phyloP scores from a whole-genome alignment of 2,329 filamentous ascomycete genomes.

The Neonectria ditissima region DNA sequence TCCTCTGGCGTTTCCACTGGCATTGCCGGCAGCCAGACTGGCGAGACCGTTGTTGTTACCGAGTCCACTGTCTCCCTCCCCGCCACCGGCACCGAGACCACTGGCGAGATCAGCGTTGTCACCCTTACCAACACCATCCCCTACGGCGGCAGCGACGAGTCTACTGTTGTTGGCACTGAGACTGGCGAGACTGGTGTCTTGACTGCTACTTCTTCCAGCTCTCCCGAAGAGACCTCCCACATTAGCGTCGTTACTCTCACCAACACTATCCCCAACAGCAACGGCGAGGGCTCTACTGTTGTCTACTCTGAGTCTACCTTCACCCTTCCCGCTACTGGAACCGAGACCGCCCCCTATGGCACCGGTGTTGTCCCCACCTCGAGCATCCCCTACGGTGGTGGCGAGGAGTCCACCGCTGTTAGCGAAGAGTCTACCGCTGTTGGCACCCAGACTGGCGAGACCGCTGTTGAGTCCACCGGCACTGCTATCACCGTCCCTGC shows the following conservation, averaged over 20 bases:
- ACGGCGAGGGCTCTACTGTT: constrained; percentile 21
- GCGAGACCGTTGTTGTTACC: not conserved
- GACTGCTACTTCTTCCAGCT: constrained; percentile 3
- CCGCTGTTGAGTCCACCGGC: not conserved
- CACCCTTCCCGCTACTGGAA: constrained; percentile 7
- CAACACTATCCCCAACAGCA: constrained; percentile 16
- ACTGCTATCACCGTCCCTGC: constrained; percentile 24
- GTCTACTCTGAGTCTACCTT: constrained; percentile 21
- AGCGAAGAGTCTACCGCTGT: constrained; percentile 17
- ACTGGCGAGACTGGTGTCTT: constrained; percentile 4
- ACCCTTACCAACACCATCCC: constrained; percentile 30
- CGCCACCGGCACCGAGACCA: constrained; percentile 11
- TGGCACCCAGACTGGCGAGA: constrained; percentile 16
- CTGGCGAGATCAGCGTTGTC: constrained; percentile 19
- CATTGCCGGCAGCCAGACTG: not conserved
- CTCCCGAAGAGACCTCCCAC: constrained; percentile 15
- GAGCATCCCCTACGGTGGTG: constrained; percentile 5
- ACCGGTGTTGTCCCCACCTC: constrained; percentile 4
- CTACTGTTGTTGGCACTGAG: constrained; percentile 25
- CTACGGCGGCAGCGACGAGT: constrained; percentile 31
- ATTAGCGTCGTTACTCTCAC: constrained; percentile 18
- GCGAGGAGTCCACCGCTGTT: constrained; percentile 13
- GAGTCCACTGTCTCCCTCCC: constrained; percentile 4
- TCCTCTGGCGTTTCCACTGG: not conserved
- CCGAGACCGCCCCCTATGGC: constrained; percentile 3